These are phyloP conservation scores for Candida takata DNA, from an alignment of 805 yeast genomes.

Conservation along the genomic window DNA sequence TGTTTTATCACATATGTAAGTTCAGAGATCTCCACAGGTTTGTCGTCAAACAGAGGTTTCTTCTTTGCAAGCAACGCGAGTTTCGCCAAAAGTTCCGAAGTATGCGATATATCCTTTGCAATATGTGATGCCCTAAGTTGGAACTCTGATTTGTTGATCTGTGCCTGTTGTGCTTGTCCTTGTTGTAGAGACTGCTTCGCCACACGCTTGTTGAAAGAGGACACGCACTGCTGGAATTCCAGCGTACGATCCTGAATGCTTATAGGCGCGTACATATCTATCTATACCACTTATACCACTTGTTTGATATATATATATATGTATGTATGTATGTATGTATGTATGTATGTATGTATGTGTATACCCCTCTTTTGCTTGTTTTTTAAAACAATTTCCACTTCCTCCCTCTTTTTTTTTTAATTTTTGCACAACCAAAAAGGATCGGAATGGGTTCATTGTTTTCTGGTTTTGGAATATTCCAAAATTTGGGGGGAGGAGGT, in stretches of 20 bases:
- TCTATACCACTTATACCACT: no score
- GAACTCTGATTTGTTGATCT: slow-evolving; percentile 38
- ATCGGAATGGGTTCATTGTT: no score
- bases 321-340: background rate
- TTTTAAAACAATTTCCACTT: no score
- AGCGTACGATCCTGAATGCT: slow-evolving; percentile 72
- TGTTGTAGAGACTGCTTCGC: slow-evolving; percentile 22
- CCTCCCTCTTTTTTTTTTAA: no score
- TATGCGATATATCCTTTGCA: slow-evolving; percentile 83
- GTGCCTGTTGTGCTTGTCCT: slow-evolving; percentile 13
- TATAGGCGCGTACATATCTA: slow-evolving; percentile 12
- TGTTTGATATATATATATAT: no score
- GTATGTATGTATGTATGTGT: background rate
- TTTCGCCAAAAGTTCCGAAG: slow-evolving; percentile 73
- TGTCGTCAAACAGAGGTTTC: slow-evolving; percentile 88
- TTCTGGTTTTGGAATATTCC: no score
- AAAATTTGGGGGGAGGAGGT: no score
- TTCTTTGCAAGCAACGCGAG: slow-evolving; percentile 79
- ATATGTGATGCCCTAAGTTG: slow-evolving; percentile 67
- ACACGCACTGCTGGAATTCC: slow-evolving; percentile 89
- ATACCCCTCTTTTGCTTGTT: no score
- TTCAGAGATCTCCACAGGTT: slow-evolving; percentile 90
- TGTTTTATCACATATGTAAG: slow-evolving; percentile 75
- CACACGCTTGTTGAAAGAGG: slow-evolving; percentile 59
- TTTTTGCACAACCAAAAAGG: no score